A percentile compares a stretch with the other conserved stretches of the same genome.
Evolutionary conservation across 225 moss, liverwort and hornwort species (phyloP).

Genomic region (Polytrichum commune): DNA sequence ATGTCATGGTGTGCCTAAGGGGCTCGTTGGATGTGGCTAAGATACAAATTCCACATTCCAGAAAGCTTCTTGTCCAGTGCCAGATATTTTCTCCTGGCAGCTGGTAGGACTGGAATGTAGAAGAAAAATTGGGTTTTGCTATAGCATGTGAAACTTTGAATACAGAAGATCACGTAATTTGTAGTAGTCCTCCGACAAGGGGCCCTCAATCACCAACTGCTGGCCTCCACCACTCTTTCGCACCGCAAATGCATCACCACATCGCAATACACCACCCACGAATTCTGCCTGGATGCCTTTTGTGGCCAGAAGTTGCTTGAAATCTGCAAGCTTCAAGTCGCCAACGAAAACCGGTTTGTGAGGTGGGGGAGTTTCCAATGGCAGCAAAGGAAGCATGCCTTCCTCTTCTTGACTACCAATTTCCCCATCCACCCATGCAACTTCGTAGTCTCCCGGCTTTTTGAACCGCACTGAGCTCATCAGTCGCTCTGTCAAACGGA

Average conservation of each 20-base stretch:
- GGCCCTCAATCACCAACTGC: constrained; percentile 96
- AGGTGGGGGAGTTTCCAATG: constrained; percentile 73
- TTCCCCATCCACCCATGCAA: constrained; percentile 98
- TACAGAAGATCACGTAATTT: constrained; percentile 89
- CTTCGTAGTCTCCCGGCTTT: constrained; percentile 97
- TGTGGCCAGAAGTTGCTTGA: constrained; percentile 92
- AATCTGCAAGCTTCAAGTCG: constrained; percentile 93
- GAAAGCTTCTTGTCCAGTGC: neutral
- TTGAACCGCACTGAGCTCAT: constrained; percentile 99
- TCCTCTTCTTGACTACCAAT: constrained; percentile 87
- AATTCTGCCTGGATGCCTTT: constrained; percentile 99
- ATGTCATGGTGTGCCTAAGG: too few species aligned
- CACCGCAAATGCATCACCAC: constrained; percentile 92
- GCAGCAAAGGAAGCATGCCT: constrained; percentile 77
- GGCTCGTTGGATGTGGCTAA: neutral
- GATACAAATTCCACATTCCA: neutral
- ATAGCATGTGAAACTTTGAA: constrained; percentile 97
- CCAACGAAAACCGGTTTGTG: constrained; percentile 97
- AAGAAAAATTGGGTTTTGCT: constrained; percentile 12
- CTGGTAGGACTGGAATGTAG: neutral
- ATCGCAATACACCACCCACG: constrained; percentile 88
- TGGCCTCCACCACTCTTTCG: constrained; percentile 95
- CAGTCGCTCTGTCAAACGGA: constrained; percentile 87
- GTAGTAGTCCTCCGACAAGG: constrained; percentile 93
- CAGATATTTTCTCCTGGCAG: neutral